Evolutionary conservation across 805 yeast species (phyloP).

Genomic region (Candida ortonii): DNA sequence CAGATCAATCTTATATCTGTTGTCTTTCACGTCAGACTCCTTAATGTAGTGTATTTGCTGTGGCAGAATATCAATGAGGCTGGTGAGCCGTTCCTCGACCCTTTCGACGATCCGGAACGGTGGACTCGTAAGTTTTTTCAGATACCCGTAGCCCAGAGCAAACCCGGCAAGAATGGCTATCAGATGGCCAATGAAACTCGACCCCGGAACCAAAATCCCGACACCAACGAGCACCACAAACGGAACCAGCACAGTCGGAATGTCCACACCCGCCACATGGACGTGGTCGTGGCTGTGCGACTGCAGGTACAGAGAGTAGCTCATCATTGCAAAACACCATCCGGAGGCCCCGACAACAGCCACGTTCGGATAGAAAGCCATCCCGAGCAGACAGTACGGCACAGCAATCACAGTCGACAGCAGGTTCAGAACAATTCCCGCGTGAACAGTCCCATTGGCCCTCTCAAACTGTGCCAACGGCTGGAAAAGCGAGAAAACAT

Average conservation of each 20-base stretch:
- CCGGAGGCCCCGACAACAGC: constrained; percentile 70
- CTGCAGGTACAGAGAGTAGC: constrained; percentile 51
- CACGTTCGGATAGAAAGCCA: constrained; percentile 47
- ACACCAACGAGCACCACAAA: constrained; percentile 47
- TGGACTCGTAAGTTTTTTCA: constrained; percentile 58
- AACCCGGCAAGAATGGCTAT: constrained; percentile 68
- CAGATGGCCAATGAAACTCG: constrained; percentile 73
- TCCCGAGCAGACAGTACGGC: constrained; percentile 53
- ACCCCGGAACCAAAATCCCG: constrained; percentile 56
- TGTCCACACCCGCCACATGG: constrained; percentile 23
- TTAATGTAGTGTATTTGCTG: constrained; percentile 49
- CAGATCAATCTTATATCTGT: constrained; percentile 19
- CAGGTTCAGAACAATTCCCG: constrained; percentile 75
- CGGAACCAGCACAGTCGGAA: constrained; percentile 65
- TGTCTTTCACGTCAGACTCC: constrained; percentile 54
- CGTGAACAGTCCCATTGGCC: constrained; percentile 77
- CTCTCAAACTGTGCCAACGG: constrained; percentile 66
- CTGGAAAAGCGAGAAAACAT: constrained; percentile 53
- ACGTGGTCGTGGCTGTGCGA: constrained; percentile 19
- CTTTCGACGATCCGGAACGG: constrained; percentile 61
- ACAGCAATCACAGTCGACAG: constrained; percentile 69
- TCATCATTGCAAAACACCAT: constrained; percentile 66
- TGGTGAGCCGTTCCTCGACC: constrained; percentile 56
- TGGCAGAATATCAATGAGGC: constrained; percentile 53
- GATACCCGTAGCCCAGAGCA: constrained; percentile 53